Percentiles rank a stretch among this genome's conserved stretches.
phyloP scores from a whole-genome alignment of 179 eudicot genomes.

The Patellifolia procumbens region DNA sequence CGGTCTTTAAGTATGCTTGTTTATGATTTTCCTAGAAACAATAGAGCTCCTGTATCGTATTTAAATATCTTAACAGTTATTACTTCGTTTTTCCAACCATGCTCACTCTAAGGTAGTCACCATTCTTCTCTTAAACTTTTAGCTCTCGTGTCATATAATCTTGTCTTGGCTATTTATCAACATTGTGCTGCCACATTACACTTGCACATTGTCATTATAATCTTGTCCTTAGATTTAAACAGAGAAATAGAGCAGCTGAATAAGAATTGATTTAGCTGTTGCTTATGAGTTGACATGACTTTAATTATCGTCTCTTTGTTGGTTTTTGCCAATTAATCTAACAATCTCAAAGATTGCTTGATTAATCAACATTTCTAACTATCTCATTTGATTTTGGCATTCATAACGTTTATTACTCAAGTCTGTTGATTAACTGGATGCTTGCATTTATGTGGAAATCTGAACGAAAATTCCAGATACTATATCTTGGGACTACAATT shows the following conservation, averaged over 20 bases:
- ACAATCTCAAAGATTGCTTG: neutral
- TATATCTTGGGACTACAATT: slow-evolving; percentile 88
- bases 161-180: neutral
- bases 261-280: neutral
- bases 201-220: neutral
- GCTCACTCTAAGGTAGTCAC: neutral
- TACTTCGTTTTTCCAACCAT: neutral
- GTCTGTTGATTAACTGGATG: slow-evolving; percentile 73
- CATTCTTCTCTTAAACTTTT: neutral
- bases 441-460: slow-evolving; percentile 93
- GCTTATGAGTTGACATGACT: neutral
- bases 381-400: slow-evolving; percentile 7
- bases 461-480: slow-evolving; percentile 92
- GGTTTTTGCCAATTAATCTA: neutral
- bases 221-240: neutral
- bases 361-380: neutral
- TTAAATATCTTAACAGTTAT: neutral
- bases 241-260: neutral
- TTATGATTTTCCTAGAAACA: neutral
- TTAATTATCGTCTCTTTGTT: neutral
- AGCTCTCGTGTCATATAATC: neutral
- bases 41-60: neutral
- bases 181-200: neutral
- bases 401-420: slow-evolving; percentile 36
- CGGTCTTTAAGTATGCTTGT: neutral